Evolutionary conservation across 805 yeast genomes (phyloP).

Genomic region (Metschnikowia lochheadii): DNA sequence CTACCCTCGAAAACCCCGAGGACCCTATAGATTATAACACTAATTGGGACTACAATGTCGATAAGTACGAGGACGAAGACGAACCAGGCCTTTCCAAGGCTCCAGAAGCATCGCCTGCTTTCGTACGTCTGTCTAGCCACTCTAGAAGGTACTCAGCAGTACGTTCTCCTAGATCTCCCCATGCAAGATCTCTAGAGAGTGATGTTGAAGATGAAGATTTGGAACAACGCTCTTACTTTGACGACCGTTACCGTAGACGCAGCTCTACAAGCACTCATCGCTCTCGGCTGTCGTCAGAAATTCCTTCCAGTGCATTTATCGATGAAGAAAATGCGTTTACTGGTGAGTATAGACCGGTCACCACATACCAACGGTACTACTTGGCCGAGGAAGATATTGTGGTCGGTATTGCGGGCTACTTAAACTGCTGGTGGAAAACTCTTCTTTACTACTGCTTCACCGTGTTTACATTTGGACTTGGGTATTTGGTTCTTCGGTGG

Average conservation of each 20-base stretch:
- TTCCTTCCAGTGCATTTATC: slow-evolving; percentile 6
- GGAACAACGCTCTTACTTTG: slow-evolving; percentile 17
- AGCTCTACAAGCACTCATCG: slow-evolving; percentile 14
- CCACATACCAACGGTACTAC: slow-evolving; percentile 74
- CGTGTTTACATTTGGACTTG: slow-evolving; percentile 61
- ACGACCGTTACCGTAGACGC: slow-evolving; percentile 25
- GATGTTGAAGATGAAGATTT: slow-evolving; percentile 9
- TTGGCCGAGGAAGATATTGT: slow-evolving; percentile 94
- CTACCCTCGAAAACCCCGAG: slow-evolving; percentile 60
- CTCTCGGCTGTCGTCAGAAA: slow-evolving; percentile 5
- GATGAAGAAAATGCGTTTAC: slow-evolving; percentile 10
- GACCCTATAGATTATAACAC: slow-evolving; percentile 68
- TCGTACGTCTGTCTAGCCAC: not conserved
- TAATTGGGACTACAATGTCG: slow-evolving; percentile 65
- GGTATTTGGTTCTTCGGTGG: slow-evolving; percentile 79
- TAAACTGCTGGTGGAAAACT: slow-evolving; percentile 45
- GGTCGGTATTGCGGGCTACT: slow-evolving; percentile 90
- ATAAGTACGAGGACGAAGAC: slow-evolving; percentile 31
- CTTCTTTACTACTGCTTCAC: slow-evolving; percentile 52
- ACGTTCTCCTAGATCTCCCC: slow-evolving; percentile 13
- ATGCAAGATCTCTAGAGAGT: not conserved
- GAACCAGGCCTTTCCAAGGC: not conserved
- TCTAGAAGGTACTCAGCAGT: slow-evolving; percentile 7
- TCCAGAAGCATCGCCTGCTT: not conserved
- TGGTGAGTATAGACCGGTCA: slow-evolving; percentile 27